Evolutionary conservation across 73 alveolate genomes (phyloP).

Genomic region (Paramecium sexaurelia): DNA sequence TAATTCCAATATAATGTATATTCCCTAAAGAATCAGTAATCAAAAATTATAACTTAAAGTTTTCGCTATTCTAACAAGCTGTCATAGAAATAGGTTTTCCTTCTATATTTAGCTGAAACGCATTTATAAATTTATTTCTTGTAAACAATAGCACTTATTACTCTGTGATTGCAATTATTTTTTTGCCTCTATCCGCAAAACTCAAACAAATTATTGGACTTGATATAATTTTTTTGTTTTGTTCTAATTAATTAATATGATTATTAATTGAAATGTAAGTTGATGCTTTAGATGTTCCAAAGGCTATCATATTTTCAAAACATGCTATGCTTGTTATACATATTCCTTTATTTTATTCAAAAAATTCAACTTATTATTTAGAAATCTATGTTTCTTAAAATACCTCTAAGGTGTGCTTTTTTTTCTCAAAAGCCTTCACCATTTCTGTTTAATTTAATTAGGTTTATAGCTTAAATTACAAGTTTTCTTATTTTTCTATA

Average conservation of each 20-base stretch:
- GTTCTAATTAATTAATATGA: neutral
- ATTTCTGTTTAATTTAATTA: neutral
- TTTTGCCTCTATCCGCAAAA: neutral
- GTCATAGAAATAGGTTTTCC: neutral
- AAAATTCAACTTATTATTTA: neutral
- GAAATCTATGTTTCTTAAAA: neutral
- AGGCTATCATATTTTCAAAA: conserved; percentile 10
- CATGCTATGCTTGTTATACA: neutral
- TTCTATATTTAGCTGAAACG: neutral
- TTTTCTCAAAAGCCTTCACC: neutral
- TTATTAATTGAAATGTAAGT: neutral
- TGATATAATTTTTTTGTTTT: neutral
- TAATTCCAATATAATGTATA: neutral
- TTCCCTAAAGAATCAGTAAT: neutral
- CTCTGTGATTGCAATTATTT: neutral
- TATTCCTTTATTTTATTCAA: neutral
- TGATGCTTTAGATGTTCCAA: neutral
- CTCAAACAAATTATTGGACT: neutral
- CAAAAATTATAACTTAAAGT: neutral
- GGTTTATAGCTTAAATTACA: neutral
- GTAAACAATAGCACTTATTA: neutral
- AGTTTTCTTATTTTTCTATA: neutral
- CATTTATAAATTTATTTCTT: neutral
- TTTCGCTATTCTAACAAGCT: neutral
- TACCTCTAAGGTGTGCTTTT: neutral